Evolutionary conservation across 345 rosid genomes (phyloP).

Genomic region (Schrenkiella parvula): DNA sequence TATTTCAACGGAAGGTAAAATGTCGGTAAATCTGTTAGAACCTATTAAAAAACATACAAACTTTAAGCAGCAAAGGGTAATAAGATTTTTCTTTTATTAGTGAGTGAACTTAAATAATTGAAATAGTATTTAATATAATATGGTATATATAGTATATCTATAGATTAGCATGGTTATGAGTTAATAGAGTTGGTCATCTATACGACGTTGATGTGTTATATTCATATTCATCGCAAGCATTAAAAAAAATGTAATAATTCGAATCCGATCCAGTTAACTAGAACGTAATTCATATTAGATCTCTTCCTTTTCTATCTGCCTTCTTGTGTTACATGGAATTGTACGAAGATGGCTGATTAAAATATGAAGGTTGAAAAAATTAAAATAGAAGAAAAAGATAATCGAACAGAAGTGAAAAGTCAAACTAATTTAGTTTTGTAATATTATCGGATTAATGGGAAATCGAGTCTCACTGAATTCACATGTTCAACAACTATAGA

Average conservation of each 20-base stretch:
- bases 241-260: background rate
- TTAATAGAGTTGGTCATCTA: slow-evolving; percentile 6
- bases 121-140: background rate
- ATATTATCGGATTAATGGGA: background rate
- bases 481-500: slow-evolving; percentile 20
- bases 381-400: background rate
- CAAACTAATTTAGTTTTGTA: background rate
- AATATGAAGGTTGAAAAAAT: background rate
- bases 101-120: background rate
- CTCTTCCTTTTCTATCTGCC: background rate
- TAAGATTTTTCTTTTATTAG: background rate
- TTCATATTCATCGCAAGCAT: slow-evolving; percentile 8
- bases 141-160: background rate
- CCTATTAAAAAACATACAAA: background rate
- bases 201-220: slow-evolving; percentile 16
- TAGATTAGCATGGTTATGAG: background rate
- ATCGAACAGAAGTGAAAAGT: background rate
- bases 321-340: background rate
- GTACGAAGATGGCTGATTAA: background rate
- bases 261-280: background rate
- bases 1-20: background rate
- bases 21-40: background rate
- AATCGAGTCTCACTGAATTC: slow-evolving; percentile 9
- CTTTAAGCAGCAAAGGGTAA: background rate
- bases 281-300: slow-evolving; percentile 1